Evolutionary conservation across 2,329 filamentous ascomycete genomes (phyloP).

Genomic region (Fusarium veterinarium): DNA sequence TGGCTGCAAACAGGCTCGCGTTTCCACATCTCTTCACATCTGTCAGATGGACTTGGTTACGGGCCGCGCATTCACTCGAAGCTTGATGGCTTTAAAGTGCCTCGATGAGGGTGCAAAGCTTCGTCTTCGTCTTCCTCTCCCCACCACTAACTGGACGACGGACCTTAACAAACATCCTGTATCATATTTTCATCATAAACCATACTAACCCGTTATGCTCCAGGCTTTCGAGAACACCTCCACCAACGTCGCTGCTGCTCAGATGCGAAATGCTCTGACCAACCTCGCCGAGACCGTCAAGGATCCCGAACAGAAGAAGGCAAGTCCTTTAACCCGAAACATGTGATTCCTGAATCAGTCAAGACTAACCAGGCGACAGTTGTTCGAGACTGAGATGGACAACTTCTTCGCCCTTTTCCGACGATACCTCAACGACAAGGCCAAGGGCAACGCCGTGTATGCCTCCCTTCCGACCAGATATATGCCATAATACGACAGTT

Average conservation of each 20-base stretch:
- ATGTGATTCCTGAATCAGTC: not conserved
- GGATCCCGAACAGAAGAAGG: slow-evolving; percentile 86
- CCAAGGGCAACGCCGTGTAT: slow-evolving; percentile 91
- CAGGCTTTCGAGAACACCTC: slow-evolving; percentile 99
- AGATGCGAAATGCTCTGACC: slow-evolving; percentile 99
- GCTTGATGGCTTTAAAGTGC: not conserved
- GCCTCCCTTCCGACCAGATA: slow-evolving; percentile 47
- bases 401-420: slow-evolving; percentile 99
- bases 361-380: slow-evolving; percentile 58
- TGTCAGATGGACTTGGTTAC: not conserved
- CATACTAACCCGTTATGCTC: slow-evolving; percentile 42
- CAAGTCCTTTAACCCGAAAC: slow-evolving; percentile 55
- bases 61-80: slow-evolving; percentile 1
- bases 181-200: not conserved
- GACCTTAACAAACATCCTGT: not conserved
- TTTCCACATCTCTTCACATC: not conserved
- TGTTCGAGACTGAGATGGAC: slow-evolving; percentile 99
- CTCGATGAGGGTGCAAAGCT: not conserved
- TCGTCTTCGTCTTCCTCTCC: not conserved
- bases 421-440: slow-evolving; percentile 98
- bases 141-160: not conserved
- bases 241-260: slow-evolving; percentile 95
- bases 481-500: not conserved
- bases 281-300: slow-evolving; percentile 89
- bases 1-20: not conserved